Conservation (phyloP, 257 asterid species). For the Solanum chilense region DNA sequence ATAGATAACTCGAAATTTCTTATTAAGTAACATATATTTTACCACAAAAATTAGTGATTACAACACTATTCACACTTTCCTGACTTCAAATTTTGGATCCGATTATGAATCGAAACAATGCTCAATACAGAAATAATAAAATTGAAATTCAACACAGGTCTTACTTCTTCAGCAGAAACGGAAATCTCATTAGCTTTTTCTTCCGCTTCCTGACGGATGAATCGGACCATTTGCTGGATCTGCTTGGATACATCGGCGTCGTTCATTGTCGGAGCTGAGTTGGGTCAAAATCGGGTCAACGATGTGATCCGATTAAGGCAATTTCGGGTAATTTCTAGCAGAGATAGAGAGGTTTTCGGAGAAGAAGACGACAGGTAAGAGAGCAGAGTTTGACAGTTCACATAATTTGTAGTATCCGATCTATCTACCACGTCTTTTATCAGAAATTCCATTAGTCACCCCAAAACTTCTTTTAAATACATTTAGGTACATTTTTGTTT, state of each 20-base stretch:
- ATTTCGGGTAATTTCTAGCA: not conserved
- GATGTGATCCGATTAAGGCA: not conserved
- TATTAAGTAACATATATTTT: not conserved
- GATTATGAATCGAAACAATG: not conserved
- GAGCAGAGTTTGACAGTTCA: not conserved
- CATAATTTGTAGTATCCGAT: not conserved
- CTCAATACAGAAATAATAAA: not conserved
- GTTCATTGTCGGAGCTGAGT: constrained; percentile 46
- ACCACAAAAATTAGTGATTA: not conserved
- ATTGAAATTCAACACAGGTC: not conserved
- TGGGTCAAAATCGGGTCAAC: not conserved
- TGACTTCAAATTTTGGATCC: not conserved
- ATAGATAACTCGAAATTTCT: not conserved
- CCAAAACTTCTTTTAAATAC: not conserved
- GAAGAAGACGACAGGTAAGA: not conserved
- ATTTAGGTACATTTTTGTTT: not conserved
- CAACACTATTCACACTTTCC: not conserved
- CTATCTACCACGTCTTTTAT: not conserved
- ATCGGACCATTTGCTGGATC: constrained; percentile 99
- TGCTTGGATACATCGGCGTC: constrained; percentile 96
- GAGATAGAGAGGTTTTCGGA: not conserved
- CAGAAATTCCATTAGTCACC: not conserved
- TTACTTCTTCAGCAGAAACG: constrained; percentile 95
- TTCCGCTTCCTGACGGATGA: constrained; percentile 99
- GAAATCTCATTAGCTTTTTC: constrained; percentile 98